Conservation (phyloP, 305 asterid genomes). For the Fraxinus paxiana region DNA sequence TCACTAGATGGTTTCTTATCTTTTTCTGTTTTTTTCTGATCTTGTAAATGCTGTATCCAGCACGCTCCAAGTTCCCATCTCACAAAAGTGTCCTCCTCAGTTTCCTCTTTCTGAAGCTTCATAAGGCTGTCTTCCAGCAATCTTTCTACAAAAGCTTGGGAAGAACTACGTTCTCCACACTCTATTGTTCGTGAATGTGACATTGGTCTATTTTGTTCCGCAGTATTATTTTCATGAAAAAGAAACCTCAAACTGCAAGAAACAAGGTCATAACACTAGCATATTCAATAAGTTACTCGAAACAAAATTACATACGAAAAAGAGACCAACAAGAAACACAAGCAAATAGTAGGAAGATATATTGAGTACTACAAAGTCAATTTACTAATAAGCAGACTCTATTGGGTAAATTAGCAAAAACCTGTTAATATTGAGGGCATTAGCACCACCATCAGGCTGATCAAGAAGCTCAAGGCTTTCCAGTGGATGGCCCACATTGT, state of each 20-base stretch:
- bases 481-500: slow-evolving; percentile 35
- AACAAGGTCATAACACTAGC: slow-evolving; percentile 7
- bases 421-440: slow-evolving; percentile 77
- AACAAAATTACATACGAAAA: slow-evolving; percentile 9
- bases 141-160: slow-evolving; percentile 60
- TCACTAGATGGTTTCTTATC: slow-evolving; percentile 70
- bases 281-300: slow-evolving; percentile 4
- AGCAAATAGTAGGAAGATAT: slow-evolving; percentile 10
- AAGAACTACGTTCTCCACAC: slow-evolving; percentile 52
- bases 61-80: slow-evolving; percentile 99
- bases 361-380: slow-evolving; percentile 3
- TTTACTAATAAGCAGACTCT: not conserved
- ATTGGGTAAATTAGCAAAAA: slow-evolving; percentile 24
- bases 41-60: slow-evolving; percentile 97
- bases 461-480: slow-evolving; percentile 66
- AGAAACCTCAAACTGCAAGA: slow-evolving; percentile 76
- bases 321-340: slow-evolving; percentile 11
- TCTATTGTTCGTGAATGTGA: slow-evolving; percentile 42
- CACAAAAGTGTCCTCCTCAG: slow-evolving; percentile 52
- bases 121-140: slow-evolving; percentile 76
- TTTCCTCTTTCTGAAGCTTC: slow-evolving; percentile 73
- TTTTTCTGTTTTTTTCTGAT: slow-evolving; percentile 86
- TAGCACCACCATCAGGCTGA: slow-evolving; percentile 83
- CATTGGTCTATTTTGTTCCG: slow-evolving; percentile 44
- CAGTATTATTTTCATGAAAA: slow-evolving; percentile 60